phyloP scores from a whole-genome alignment of 78 protist genomes.

The Dictyostelium capitatum region DNA sequence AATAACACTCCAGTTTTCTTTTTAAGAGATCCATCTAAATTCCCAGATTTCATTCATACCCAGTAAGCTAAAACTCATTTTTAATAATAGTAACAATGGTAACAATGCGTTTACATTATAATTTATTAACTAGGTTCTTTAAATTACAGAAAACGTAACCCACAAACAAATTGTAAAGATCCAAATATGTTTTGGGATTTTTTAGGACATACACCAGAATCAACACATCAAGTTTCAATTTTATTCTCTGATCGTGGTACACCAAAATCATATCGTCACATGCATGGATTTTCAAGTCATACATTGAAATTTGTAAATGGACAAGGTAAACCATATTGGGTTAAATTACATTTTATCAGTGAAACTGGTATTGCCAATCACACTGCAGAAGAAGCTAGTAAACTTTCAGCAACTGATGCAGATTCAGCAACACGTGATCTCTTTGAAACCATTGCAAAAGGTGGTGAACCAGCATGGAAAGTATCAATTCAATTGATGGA shows the following conservation, averaged over 20 bases:
- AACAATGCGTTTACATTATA: too few relatives aligned
- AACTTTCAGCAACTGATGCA: conserved; percentile 79
- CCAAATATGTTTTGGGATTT: conserved; percentile 90
- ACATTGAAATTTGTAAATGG: conserved; percentile 86
- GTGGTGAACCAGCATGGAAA: conserved; percentile 88
- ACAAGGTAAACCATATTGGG: conserved; percentile 70
- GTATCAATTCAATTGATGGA: conserved; percentile 88
- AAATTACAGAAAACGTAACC: conserved; percentile 87
- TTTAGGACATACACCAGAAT: conserved; percentile 87
- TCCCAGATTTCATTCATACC: conserved; percentile 93
- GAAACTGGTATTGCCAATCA: conserved; percentile 81
- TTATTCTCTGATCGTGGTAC: conserved; percentile 87
- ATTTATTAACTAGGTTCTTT: too few relatives aligned
- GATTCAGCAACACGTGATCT: conserved; percentile 88
- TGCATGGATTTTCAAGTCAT: conserved; percentile 91
- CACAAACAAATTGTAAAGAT: conserved; percentile 83
- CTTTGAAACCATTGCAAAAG: conserved; percentile 85
- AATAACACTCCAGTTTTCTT: conserved; percentile 91
- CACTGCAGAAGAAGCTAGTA: conserved; percentile 86
- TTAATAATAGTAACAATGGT: neutral
- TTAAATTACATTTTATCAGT: conserved; percentile 86
- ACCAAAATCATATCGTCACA: conserved; percentile 86
- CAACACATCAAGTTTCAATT: conserved; percentile 87
- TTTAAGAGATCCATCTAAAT: conserved; percentile 83
- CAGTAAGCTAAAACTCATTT: conserved; percentile 40